These are phyloP conservation scores for Monarda citriodora DNA, from an alignment of 305 asterid genomes.

Conservation along the genomic window DNA sequence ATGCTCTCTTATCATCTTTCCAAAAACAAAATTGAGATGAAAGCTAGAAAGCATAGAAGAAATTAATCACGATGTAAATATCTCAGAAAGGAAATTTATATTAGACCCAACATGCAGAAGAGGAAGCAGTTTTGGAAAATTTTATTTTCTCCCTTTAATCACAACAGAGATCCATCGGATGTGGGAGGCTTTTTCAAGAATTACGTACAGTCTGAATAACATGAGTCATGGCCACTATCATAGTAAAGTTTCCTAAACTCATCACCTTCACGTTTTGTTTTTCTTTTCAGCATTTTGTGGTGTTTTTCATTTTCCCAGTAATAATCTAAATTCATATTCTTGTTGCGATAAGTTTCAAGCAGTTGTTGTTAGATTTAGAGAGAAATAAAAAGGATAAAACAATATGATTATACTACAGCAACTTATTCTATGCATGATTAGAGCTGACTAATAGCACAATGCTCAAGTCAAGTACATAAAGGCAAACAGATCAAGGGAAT, in stretches of 20 bases:
- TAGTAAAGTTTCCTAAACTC: background rate
- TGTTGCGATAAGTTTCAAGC: constrained; percentile 10
- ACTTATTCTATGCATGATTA: constrained; percentile 10
- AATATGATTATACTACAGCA: background rate
- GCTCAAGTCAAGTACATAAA: constrained; percentile 11
- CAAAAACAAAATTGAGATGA: constrained; percentile 2
- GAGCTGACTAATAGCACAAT: constrained; percentile 9
- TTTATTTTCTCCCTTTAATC: constrained; percentile 6
- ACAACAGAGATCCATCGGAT: constrained; percentile 3
- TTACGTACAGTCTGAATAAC: background rate
- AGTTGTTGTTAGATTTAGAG: background rate
- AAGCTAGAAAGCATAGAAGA: constrained; percentile 12
- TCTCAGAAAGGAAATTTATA: constrained; percentile 6
- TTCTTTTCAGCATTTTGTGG: background rate
- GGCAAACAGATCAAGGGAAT: constrained; percentile 14
- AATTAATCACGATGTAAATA: constrained; percentile 1
- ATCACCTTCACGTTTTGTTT: constrained; percentile 1
- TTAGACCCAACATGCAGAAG: background rate
- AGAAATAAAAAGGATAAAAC: constrained; percentile 5
- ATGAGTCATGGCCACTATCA: background rate
- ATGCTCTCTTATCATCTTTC: constrained; percentile 13
- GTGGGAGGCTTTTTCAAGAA: constrained; percentile 7
- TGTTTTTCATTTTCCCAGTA: background rate
- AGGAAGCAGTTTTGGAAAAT: background rate
- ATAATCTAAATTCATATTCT: background rate